Evolutionary conservation across 1,139 yeast species (phyloP), one percentile per base, ranked within the genome.

Genomic region (Saccharomyces hybrid): DNA sequence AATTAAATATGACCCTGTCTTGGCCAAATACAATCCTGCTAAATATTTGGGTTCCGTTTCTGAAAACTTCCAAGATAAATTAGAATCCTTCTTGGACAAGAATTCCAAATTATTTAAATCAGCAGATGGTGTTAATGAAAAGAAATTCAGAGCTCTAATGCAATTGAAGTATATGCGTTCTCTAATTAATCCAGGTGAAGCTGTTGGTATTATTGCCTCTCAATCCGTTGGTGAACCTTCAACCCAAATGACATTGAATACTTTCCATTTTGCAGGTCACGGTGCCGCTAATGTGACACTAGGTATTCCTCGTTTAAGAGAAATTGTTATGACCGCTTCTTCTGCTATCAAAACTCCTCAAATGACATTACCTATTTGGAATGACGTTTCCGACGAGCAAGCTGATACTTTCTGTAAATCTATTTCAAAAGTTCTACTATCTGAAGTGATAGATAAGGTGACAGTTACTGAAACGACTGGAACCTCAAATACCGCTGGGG

Each of bases 291-390:
- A 95, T 74, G 99, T 95, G 63, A 95, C 99, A 0, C 80, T 95
- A 69, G 99, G 99, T 86, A 95, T 95, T 70, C 99, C 99, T 51
- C 97, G 99, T 83, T 86, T 95, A 91, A 86, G 99, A 82, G 99
- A 95, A 81, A 95, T 95, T 70, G 91, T 95, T 70, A 95, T 95
- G 99, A 95, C 99, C 16, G 99, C 99, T 9, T 88, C 97, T 56
- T 83, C 97, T 21, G 77, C 88, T 55, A 95, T 95, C 68, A 89
- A 90, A 76, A 95, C 99, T 11, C 99, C 99, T 53, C 98, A 93
- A 75, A 95, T 95, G 99, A 84, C 95, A 2, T 78, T 95, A 65
- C 98, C 98, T 46, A 78, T 95, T 55, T 77, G 82, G 67, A 75
- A 77, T 47, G 95, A 86, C 66, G 95, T 95, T 56, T 78, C 78